Percentiles rank a stretch among this genome's conserved stretches.
Conservation (phyloP, 2,329 filamentous ascomycete species). For the Arthrobotrys pseudoclavata region DNA sequence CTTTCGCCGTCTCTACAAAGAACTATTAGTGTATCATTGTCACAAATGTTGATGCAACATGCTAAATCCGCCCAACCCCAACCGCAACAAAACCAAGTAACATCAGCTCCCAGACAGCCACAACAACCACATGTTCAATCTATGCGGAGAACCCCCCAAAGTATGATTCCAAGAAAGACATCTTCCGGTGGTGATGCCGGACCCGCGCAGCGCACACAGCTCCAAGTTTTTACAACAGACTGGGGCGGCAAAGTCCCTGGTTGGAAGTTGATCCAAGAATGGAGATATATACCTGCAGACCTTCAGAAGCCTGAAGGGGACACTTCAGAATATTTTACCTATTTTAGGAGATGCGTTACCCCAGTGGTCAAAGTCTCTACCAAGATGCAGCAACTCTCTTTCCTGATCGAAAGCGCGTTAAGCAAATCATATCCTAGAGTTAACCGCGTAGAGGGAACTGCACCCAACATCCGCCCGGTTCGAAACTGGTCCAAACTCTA, state of each 20-base stretch:
- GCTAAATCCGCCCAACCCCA: not conserved
- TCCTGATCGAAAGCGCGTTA: conserved; percentile 26
- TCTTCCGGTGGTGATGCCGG: not conserved
- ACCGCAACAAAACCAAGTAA: conserved; percentile 2
- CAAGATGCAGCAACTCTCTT: conserved; percentile 31
- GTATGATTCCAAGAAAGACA: conserved; percentile 1
- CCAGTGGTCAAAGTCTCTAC: conserved; percentile 30
- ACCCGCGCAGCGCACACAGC: conserved; percentile 30
- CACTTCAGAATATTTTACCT: conserved; percentile 40
- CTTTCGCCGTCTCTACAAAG: conserved; percentile 44
- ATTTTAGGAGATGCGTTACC: conserved; percentile 50
- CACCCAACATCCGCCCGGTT: conserved; percentile 31
- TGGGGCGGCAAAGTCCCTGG: conserved; percentile 55
- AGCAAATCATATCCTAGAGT: conserved; percentile 33
- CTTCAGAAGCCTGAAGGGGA: conserved; percentile 44
- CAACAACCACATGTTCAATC: conserved; percentile 19
- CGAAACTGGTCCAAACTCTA: conserved; percentile 65
- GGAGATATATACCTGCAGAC: conserved; percentile 47
- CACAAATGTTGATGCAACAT: conserved; percentile 47
- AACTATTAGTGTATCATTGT: conserved; percentile 43
- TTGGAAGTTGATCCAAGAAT: conserved; percentile 53
- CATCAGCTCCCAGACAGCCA: conserved; percentile 2
- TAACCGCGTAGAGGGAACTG: conserved; percentile 30
- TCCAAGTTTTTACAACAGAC: conserved; percentile 53
- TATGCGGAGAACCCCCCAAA: not conserved